phyloP scores from a whole-genome alignment of 2,329 filamentous ascomycete species.

The Botrytis pseudocinerea region DNA sequence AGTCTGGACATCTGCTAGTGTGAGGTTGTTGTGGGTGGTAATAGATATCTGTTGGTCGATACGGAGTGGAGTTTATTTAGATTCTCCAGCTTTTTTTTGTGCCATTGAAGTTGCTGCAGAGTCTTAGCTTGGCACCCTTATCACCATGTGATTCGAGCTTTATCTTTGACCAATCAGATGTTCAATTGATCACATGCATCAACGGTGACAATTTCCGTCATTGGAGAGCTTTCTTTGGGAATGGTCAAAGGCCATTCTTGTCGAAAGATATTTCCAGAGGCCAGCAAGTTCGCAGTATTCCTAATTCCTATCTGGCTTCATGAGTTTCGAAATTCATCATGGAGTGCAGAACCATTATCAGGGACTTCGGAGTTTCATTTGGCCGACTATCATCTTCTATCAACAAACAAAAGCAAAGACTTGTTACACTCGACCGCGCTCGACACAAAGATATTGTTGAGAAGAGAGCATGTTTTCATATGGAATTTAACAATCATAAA shows the following conservation, averaged over 20 bases:
- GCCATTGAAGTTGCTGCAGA: background rate
- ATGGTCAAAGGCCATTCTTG: background rate
- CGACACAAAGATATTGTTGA: background rate
- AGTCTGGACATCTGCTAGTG: conserved; percentile 29
- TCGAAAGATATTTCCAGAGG: background rate
- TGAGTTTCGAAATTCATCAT: background rate
- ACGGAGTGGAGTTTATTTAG: background rate
- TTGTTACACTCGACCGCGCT: background rate
- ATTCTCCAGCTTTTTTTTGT: conserved; percentile 10
- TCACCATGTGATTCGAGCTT: conserved; percentile 4
- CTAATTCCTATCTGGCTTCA: background rate
- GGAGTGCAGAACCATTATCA: background rate
- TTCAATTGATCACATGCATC: background rate
- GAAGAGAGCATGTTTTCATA: background rate
- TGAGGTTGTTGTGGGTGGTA: conserved; percentile 1
- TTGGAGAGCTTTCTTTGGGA: background rate
- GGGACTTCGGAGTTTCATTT: background rate
- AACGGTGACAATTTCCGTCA: too few relatives aligned
- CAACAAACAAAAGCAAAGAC: background rate
- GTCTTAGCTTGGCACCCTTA: conserved; percentile 5
- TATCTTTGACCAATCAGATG: too few relatives aligned
- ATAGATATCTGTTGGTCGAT: background rate
- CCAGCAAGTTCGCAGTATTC: background rate
- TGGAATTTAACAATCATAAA: background rate
- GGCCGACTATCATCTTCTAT: background rate